Base-by-base conservation (phyloP, 371 early-diverging fungal species). In the Mortierella sp. region DNA sequence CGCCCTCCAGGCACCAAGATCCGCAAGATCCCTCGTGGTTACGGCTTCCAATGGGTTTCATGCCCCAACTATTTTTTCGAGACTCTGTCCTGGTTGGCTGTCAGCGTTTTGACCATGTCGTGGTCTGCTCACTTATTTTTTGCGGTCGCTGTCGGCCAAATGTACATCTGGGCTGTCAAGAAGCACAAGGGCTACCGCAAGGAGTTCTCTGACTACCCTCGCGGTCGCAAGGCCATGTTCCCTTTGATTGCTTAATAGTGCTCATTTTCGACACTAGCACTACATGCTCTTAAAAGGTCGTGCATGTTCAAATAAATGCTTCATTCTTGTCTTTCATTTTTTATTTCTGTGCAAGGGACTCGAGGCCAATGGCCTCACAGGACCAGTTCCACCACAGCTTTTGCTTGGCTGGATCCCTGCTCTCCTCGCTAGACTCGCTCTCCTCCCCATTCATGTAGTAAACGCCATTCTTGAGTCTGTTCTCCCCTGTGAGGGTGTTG, bases 101-200 rank as follows among this genome's bases (percentile, higher is more conserved):
- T 98, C 51, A 89, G 93, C 59, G 86, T 93, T 73, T 88, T 98
- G 82, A 96, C 96, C 48, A 94, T 95, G 73, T 94, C 94, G 74
- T 91, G 93, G 89, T 91, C 95, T 46, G 94, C 96, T 13, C 91
- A 92, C 82, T 79, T 97, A 69, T 98, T 98, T 88, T 90, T 94
- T 75, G 86, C 92, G 34, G 95, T 96, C 54, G 96, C 96, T 34
- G 92, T 94, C 37, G 96, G 89, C 55, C 98, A 98, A 89, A 98
- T 98, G 97, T 96, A 95, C 83, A 46, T 96, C n/a, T 99, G 99
- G 99, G 98, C 99, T 10, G 86, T 96, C 81, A 98, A 98, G 92
- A 99, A 99, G 91, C 98, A 98, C 91, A 93, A 93, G 87, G 91
- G 92, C 61, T 99, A 99, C 89, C 90, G 85, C 74, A 96, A 95